phyloP scores from a whole-genome alignment of 306 rosid species.

The Heteromeles arbutifolia region DNA sequence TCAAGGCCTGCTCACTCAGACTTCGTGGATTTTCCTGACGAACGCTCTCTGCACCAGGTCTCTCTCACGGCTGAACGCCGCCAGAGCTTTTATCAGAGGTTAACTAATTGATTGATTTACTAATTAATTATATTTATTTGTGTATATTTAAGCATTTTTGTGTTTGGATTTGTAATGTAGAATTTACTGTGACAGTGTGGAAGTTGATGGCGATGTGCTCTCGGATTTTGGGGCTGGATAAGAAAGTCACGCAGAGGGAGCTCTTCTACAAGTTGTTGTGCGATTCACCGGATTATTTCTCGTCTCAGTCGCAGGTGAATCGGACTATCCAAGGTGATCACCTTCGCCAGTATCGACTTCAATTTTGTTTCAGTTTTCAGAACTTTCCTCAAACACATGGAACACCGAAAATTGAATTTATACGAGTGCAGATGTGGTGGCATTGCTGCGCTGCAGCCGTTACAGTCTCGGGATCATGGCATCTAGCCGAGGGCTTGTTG shows the following conservation, averaged over 20 bases:
- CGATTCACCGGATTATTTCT: conserved; percentile 57
- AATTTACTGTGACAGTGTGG: conserved; percentile 48
- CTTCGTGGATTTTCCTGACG: conserved; percentile 59
- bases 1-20: conserved; percentile 52
- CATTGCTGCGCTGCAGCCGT: conserved; percentile 85
- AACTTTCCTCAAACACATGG: not conserved
- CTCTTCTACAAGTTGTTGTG: conserved; percentile 81
- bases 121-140: not conserved
- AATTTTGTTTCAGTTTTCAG: not conserved
- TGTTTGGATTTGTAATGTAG: not conserved
- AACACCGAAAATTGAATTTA: not conserved
- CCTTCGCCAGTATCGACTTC: not conserved
- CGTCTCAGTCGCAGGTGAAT: conserved; percentile 72
- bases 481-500: conserved; percentile 76
- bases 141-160: not conserved
- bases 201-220: conserved; percentile 85
- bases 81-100: conserved; percentile 80
- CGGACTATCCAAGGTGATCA: conserved; percentile 73
- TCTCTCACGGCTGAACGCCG: conserved; percentile 57
- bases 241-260: conserved; percentile 87
- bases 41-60: conserved; percentile 61
- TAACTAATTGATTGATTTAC: not conserved
- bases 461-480: conserved; percentile 96
- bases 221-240: conserved; percentile 61
- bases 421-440: conserved; percentile 57